Evolutionary conservation across 1,284 basidiomycete genomes (phyloP), one percentile per base, ranked within the genome.

Genomic region (Trichosporon ovoides): DNA sequence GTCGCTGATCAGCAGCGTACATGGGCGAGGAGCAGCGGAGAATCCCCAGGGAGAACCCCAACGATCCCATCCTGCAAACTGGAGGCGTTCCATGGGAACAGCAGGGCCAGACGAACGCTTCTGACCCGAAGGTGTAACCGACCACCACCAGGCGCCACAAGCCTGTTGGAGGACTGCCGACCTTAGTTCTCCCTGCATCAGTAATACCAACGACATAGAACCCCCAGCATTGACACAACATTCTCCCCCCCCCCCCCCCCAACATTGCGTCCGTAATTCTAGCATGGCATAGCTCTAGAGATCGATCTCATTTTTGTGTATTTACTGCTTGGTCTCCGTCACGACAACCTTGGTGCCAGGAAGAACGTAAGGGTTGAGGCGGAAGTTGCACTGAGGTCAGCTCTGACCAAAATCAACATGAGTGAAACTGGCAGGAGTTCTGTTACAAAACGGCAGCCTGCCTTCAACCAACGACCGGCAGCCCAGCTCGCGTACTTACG

Each of bases 341-440:
- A 48, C 88, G 54, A 81, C 78, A 67, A 96, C 83, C 66, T 90
- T 86, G 60, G 89, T 91, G 65, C 93, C 93, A 37, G 92, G 88
- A 73, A 95, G 85, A 70, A 91, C 85, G 62, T 93, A 88, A 18
- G 92, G 90, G 81, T 95, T 95, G 84, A 97, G 95, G 20, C 89
- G 89, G 65, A 91, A 87, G 81, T 97, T 92, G 80, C 93, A 97
- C 83, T 97, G 62, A 20, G 9, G 53, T 58, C 14, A 58, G 57
- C 53, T 9, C 18, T 1, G 7, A 18, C 20, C n/a, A n/a, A n/a
- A n/a, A n/a, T n/a, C n/a, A n/a, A n/a, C n/a, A n/a, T n/a, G n/a
- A n/a, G n/a, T n/a, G n/a, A n/a, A n/a, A n/a, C n/a, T n/a, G n/a
- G n/a, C n/a, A n/a, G n/a, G n/a, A n/a, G n/a, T n/a, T n/a, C n/a